Evolutionary conservation across 2,329 filamentous ascomycete species (phyloP), one percentile per base, ranked within the genome.

Genomic region (Penicillium vulpinum): DNA sequence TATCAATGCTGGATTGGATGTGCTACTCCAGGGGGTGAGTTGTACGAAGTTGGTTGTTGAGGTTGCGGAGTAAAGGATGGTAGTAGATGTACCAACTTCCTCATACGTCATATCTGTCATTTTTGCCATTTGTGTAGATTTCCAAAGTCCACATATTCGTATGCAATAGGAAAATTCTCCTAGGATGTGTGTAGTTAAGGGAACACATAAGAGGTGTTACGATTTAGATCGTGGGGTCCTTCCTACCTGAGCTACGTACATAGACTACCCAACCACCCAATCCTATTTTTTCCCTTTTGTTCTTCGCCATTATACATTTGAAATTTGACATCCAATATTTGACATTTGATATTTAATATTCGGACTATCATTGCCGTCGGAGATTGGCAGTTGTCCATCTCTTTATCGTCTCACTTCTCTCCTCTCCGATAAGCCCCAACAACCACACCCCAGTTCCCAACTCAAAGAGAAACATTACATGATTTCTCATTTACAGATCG

Each of bases 21-120:
- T 39, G 16, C 48, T 80, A 15, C 55, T 58, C 1, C 52, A 29
- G n/a, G 77, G 78, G 0, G 76, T 80, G 13, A 80, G 77, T 43
- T 78, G 77, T 58, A 69, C 63, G 0, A 80, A 80, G 65, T 67
- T 80, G 54, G 68, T 80, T 36, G 62, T 79, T 47, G 73, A 80
- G 54, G 31, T 79, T 65, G 59, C 56, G 0, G 67, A 73, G 47
- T 78, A 53, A 69, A n/a, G n/a, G n/a, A n/a, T n/a, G n/a, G n/a
- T n/a, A n/a, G n/a, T 29, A 29, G 28, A 10, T 29, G 28, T 29
- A 29, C 28, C 9, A 29, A 29, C 28, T 29, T n/a, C n/a, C n/a
- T n/a, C n/a, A n/a, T n/a, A n/a, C n/a, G n/a, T n/a, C n/a, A n/a
- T n/a, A n/a, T n/a, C 9, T 10, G 28, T 29, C 28, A 29, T 29